These are phyloP conservation scores for Globisporangium canariense DNA, from an alignment of 352 stramenopile genomes.

Conservation along the genomic window DNA sequence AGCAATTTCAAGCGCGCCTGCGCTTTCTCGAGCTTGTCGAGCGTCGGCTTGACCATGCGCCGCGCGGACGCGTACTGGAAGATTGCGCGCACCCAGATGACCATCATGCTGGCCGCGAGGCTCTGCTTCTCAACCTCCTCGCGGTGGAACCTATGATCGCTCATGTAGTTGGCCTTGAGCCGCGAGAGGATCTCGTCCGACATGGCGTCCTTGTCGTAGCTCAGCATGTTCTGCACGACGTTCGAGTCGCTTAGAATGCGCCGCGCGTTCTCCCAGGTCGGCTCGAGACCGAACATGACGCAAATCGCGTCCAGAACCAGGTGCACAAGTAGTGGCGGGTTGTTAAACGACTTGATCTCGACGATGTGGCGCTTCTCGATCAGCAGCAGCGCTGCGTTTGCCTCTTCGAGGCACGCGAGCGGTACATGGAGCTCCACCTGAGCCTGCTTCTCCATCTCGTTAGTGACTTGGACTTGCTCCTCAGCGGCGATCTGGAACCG, in stretches of 20 bases:
- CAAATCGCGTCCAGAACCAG: conserved; percentile 70
- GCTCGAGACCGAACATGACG: conserved; percentile 65
- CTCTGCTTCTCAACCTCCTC: conserved; percentile 78
- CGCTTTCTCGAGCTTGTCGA: conserved; percentile 63
- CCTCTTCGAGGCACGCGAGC: conserved; percentile 63
- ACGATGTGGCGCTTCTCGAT: conserved; percentile 75
- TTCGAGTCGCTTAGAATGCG: conserved; percentile 62
- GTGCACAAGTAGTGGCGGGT: conserved; percentile 62
- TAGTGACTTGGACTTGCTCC: conserved; percentile 60
- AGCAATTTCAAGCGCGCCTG: conserved; percentile 46
- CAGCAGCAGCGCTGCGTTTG: conserved; percentile 50
- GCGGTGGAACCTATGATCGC: conserved; percentile 48
- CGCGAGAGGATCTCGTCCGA: conserved; percentile 31
- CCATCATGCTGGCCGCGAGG: conserved; percentile 73
- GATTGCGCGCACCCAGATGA: conserved; percentile 70
- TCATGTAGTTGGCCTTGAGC: conserved; percentile 46
- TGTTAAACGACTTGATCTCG: conserved; percentile 85
- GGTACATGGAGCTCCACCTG: conserved; percentile 56
- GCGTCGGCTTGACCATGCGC: conserved; percentile 52
- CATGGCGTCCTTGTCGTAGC: conserved; percentile 73
- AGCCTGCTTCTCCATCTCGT: conserved; percentile 54
- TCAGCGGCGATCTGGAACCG: conserved; percentile 55
- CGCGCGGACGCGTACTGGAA: conserved; percentile 52
- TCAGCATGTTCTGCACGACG: conserved; percentile 64
- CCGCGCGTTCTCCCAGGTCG: conserved; percentile 70